These are phyloP conservation scores for Clarkia xantiana DNA, from an alignment of 345 rosid species.

Conservation along the genomic window DNA sequence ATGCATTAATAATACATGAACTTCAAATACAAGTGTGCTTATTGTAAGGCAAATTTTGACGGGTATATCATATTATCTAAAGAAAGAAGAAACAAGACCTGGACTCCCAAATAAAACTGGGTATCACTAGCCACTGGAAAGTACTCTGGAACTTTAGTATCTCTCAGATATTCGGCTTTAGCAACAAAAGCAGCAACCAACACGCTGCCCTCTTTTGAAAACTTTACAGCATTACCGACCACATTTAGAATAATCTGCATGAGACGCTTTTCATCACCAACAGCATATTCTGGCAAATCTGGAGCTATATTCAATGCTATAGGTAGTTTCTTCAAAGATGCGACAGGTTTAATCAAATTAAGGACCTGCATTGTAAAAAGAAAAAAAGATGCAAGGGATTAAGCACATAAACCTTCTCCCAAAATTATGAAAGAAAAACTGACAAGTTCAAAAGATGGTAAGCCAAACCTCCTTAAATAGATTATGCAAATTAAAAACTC, in stretches of 20 bases:
- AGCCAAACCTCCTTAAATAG: slow-evolving; percentile 63
- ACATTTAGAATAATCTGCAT: slow-evolving; percentile 77
- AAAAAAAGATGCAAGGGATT: not conserved
- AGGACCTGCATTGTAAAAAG: slow-evolving; percentile 43
- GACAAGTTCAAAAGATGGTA: not conserved
- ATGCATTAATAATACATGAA: slow-evolving; percentile 4
- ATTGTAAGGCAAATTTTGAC: too few relatives aligned
- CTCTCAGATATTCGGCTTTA: slow-evolving; percentile 49
- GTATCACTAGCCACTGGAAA: slow-evolving; percentile 48
- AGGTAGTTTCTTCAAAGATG: slow-evolving; percentile 66
- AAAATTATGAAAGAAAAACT: too few relatives aligned
- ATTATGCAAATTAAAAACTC: slow-evolving; percentile 53
- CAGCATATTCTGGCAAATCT: slow-evolving; percentile 74
- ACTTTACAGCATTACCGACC: slow-evolving; percentile 92
- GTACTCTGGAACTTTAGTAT: slow-evolving; percentile 52
- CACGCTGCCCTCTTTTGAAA: slow-evolving; percentile 78
- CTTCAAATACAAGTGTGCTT: not conserved
- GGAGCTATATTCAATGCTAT: slow-evolving; percentile 60
- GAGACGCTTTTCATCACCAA: slow-evolving; percentile 87
- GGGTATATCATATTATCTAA: not conserved
- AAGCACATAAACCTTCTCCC: too few relatives aligned
- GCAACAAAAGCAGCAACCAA: slow-evolving; percentile 62
- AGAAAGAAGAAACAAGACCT: slow-evolving; percentile 35
- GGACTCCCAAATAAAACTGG: slow-evolving; percentile 75
- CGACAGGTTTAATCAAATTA: slow-evolving; percentile 79